Conservation (phyloP, 345 rosid genomes). For the Arabis hirsuta region DNA sequence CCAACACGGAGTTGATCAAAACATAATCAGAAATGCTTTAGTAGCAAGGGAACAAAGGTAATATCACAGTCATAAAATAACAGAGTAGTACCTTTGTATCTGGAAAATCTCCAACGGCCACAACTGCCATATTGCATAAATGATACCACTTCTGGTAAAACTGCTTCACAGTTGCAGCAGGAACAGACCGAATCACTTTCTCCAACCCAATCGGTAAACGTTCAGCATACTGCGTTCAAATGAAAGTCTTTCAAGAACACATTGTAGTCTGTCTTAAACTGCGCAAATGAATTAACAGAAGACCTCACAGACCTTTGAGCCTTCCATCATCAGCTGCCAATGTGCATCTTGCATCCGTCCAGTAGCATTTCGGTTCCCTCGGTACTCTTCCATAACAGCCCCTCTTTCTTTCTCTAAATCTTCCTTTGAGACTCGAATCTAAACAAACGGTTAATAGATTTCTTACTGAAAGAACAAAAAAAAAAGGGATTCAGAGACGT, state of each 20-base stretch:
- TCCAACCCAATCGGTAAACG: conserved; percentile 91
- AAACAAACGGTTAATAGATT: conserved; percentile 21
- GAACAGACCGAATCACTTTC: conserved; percentile 80
- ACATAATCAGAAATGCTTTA: conserved; percentile 19
- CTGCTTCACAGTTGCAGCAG: conserved; percentile 70
- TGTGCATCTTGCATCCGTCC: conserved; percentile 93
- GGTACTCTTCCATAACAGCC: conserved; percentile 91
- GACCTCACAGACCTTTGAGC: conserved; percentile 81
- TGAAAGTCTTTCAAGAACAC: conserved; percentile 13
- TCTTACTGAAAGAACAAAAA: background rate
- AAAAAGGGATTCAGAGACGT: conserved; percentile 10
- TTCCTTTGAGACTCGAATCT: conserved; percentile 83
- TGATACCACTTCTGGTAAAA: conserved; percentile 89
- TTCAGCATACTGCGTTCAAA: conserved; percentile 79
- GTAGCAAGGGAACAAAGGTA: conserved; percentile 24
- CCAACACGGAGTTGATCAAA: conserved; percentile 20
- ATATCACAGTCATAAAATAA: conserved; percentile 3
- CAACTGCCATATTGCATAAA: conserved; percentile 81
- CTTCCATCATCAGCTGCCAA: conserved; percentile 88
- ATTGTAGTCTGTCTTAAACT: background rate
- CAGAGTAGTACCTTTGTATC: conserved; percentile 67
- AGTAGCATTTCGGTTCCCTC: conserved; percentile 80
- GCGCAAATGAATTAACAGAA: background rate
- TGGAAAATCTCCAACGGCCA: conserved; percentile 94
- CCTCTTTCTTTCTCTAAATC: conserved; percentile 96